Conservation (phyloP, 164 flowering plant species). For the Liriodendron chinense region DNA sequence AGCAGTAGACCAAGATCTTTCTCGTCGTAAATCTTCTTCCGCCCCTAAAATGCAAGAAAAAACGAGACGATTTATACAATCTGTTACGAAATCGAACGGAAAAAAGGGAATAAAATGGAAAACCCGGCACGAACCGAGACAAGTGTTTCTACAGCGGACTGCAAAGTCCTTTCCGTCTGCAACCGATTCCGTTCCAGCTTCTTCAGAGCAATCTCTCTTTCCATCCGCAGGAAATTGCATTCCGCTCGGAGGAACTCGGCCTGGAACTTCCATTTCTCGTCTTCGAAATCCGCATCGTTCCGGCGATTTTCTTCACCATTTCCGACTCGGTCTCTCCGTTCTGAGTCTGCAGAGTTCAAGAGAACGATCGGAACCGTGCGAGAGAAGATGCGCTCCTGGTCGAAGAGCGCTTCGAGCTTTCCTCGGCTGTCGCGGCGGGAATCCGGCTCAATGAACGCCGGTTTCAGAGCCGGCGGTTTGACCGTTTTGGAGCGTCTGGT, state of each 20-base stretch:
- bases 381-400: conserved; percentile 50
- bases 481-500: conserved; percentile 23
- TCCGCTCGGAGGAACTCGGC: conserved; percentile 87
- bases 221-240: conserved; percentile 75
- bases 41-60: conserved; percentile 41
- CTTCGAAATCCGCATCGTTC: conserved; percentile 11
- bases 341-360: conserved; percentile 23
- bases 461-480: conserved; percentile 10
- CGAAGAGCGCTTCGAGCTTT: conserved; percentile 56
- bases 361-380: conserved; percentile 39
- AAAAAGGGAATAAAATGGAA: neutral
- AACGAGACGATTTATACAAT: neutral
- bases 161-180: conserved; percentile 41
- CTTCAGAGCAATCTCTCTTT: conserved; percentile 64
- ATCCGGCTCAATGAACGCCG: conserved; percentile 7
- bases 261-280: conserved; percentile 69
- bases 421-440: conserved; percentile 18
- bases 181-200: conserved; percentile 54
- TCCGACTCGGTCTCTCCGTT: conserved; percentile 42
- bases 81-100: neutral
- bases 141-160: conserved; percentile 55
- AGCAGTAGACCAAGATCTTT: conserved; percentile 30
- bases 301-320: conserved; percentile 19
- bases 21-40: conserved; percentile 55
- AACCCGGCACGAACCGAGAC: conserved; percentile 42